Percentiles rank a stretch among this genome's conserved stretches.
Evolutionary conservation across 2,329 filamentous ascomycete genomes (phyloP).

Genomic region (Acephala macrosclerotiorum): DNA sequence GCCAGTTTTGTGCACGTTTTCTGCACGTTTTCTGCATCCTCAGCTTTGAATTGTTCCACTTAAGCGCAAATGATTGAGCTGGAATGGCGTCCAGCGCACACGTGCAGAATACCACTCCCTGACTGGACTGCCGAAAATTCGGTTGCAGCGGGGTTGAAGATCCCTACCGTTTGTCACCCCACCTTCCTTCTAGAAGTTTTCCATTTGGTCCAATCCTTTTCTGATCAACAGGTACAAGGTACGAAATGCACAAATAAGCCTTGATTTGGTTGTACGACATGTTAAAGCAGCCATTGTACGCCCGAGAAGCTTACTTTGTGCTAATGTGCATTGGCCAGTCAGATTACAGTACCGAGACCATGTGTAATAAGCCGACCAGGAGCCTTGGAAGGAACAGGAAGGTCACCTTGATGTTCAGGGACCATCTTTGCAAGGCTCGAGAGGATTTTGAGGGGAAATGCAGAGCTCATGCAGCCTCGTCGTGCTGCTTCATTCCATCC

Average conservation of each 20-base stretch:
- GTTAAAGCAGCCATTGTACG: conserved; percentile 13
- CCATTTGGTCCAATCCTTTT: conserved; percentile 9
- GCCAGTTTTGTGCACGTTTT: not conserved
- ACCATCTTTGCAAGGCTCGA: not conserved
- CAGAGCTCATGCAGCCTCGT: conserved; percentile 10
- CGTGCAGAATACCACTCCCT: not conserved
- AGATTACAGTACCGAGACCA: not conserved
- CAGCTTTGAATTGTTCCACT: not conserved
- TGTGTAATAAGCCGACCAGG: conserved; percentile 10
- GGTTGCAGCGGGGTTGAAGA: conserved; percentile 10
- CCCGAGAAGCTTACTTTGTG: not conserved
- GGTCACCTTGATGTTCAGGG: not conserved
- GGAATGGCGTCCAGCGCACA: not conserved
- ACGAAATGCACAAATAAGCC: not conserved
- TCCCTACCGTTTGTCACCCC: not conserved
- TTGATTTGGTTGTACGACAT: not conserved
- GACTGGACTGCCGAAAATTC: conserved; percentile 13
- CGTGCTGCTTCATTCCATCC: not conserved
- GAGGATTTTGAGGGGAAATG: not conserved
- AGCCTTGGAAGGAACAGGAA: conserved; percentile 5
- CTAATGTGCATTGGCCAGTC: conserved; percentile 10
- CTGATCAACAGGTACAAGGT: conserved; percentile 15
- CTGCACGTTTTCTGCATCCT: not conserved
- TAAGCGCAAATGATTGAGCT: not conserved
- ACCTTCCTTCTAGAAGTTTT: conserved; percentile 12